Conservation (phyloP, 2,329 filamentous ascomycete species). For the Acephala macrosclerotiorum region DNA sequence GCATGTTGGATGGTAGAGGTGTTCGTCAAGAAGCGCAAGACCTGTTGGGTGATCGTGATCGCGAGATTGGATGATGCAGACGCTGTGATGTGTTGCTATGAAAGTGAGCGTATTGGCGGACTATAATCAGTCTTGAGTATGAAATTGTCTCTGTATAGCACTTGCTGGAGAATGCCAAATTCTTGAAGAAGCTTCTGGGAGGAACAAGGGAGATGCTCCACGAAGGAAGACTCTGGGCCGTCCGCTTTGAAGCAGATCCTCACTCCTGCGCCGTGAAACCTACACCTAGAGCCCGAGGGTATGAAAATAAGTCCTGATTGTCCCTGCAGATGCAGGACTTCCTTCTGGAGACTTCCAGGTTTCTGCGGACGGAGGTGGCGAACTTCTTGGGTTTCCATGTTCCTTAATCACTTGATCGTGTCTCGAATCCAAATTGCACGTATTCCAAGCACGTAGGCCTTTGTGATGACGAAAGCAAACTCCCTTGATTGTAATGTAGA, state of each 20-base stretch:
- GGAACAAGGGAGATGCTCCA: not conserved
- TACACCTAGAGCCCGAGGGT: too few species aligned
- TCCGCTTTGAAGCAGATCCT: too few species aligned
- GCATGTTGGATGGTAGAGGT: not conserved
- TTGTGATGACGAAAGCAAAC: conserved; percentile 31
- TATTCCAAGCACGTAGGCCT: not conserved
- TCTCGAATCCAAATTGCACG: not conserved
- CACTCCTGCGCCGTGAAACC: too few species aligned
- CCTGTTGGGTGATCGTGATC: not conserved
- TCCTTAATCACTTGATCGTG: not conserved
- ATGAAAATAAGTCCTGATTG: not conserved
- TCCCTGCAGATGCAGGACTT: too few species aligned
- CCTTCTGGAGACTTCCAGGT: not conserved
- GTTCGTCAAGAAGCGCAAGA: not conserved
- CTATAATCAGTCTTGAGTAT: not conserved
- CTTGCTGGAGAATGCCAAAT: not conserved
- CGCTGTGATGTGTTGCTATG: not conserved
- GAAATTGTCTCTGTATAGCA: not conserved
- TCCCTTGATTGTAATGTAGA: conserved; percentile 40
- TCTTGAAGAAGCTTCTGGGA: not conserved
- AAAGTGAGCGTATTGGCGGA: not conserved
- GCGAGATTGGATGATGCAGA: not conserved
- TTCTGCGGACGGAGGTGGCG: not conserved
- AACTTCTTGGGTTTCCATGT: not conserved
- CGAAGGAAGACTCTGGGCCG: too few species aligned